Conservation (phyloP, 78 protist genomes). For the Guillardia theta region DNA sequence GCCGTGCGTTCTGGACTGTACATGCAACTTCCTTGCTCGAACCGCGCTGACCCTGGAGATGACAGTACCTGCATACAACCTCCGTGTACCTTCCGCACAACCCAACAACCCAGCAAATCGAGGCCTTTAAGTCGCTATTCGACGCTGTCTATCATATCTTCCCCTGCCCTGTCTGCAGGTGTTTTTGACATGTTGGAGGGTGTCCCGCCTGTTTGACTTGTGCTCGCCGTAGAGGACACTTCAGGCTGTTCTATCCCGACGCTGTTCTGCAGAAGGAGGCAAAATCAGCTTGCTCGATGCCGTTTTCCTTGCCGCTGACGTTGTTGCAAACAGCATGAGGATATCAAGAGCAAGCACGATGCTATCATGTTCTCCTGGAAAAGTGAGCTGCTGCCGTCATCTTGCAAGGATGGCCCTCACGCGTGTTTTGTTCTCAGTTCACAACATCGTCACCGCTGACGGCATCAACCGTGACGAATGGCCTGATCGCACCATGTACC, state of each 20-base stretch:
- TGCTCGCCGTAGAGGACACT: conserved; percentile 10
- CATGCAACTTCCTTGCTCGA: no score
- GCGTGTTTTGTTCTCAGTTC: no score
- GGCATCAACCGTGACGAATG: background rate
- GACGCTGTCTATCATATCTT: background rate
- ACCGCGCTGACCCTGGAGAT: no score
- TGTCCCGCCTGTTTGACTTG: no score
- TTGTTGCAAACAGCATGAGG: background rate
- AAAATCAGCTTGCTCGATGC: no score
- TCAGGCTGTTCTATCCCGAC: background rate
- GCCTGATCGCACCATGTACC: background rate
- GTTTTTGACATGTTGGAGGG: no score
- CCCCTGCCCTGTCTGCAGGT: conserved; percentile 30
- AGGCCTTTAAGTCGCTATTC: background rate
- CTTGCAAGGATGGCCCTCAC: no score
- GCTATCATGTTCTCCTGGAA: conserved; percentile 30
- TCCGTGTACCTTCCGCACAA: background rate
- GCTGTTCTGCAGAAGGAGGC: background rate
- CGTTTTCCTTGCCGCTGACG: no score
- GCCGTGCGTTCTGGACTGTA: conserved; percentile 18
- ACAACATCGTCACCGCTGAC: background rate
- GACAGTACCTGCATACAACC: background rate
- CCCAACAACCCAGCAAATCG: background rate
- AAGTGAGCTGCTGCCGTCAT: no score
- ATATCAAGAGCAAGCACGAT: background rate